A percentile compares a stretch with the other conserved stretches of the same genome.
Conservation (phyloP, 78 protist genomes). For the Dictyostelium intermedium region DNA sequence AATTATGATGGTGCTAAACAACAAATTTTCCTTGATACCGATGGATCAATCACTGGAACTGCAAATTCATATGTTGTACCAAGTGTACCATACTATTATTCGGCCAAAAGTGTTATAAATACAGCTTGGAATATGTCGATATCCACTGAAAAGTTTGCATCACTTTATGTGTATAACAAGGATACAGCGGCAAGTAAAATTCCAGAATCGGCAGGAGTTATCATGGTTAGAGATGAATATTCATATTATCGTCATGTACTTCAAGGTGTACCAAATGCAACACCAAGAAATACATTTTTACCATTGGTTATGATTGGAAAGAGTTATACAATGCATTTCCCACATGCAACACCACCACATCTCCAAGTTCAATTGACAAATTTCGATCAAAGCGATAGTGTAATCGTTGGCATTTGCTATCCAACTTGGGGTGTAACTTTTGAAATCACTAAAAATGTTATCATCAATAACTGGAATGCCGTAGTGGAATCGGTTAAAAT, state of each 20-base stretch:
- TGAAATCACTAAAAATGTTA: neutral
- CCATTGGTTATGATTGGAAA: conserved; percentile 52
- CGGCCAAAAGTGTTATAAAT: conserved; percentile 1
- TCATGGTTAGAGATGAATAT: conserved; percentile 55
- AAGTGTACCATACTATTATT: conserved; percentile 16
- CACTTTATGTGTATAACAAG: conserved; percentile 21
- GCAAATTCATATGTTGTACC: conserved; percentile 22
- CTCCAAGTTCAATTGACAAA: conserved; percentile 58
- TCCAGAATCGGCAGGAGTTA: conserved; percentile 24
- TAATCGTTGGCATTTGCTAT: conserved; percentile 65
- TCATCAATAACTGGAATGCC: neutral
- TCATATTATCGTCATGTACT: neutral
- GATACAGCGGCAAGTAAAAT: neutral
- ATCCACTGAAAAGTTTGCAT: conserved; percentile 19
- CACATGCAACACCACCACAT: conserved; percentile 47
- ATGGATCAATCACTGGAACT: conserved; percentile 38
- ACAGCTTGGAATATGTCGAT: conserved; percentile 10
- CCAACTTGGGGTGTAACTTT: conserved; percentile 69
- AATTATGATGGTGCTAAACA: conserved; percentile 47
- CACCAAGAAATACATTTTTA: conserved; percentile 53
- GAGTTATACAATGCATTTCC: conserved; percentile 64
- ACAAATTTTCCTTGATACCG: conserved; percentile 20
- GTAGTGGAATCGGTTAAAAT: neutral
- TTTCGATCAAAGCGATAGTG: conserved; percentile 30
- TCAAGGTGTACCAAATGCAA: conserved; percentile 45